Evolutionary conservation across 208 protist genomes (phyloP).

Genomic region (Leishmania guyanensis): DNA sequence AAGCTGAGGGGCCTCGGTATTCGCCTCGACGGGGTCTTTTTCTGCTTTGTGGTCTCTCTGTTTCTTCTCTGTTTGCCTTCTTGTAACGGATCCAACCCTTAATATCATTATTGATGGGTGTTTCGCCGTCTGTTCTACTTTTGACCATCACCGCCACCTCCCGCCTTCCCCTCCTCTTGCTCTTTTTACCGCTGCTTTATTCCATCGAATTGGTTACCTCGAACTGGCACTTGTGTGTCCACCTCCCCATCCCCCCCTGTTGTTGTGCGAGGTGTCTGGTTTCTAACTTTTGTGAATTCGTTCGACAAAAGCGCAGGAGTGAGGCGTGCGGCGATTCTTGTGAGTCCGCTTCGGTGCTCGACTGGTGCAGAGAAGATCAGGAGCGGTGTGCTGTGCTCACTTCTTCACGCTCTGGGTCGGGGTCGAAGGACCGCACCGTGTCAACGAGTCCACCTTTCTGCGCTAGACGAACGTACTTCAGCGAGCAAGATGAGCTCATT

Average conservation of each 20-base stretch:
- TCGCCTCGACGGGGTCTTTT: not conserved
- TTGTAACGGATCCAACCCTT: not conserved
- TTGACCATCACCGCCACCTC: too few species aligned
- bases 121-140: not conserved
- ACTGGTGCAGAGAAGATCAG: not conserved
- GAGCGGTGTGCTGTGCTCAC: too few species aligned
- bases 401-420: not conserved
- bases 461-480: not conserved
- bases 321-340: not conserved
- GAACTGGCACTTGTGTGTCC: not conserved
- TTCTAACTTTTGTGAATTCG: not conserved
- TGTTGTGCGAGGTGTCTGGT: too few species aligned
- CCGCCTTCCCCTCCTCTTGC: not conserved
- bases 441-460: too few species aligned
- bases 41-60: not conserved
- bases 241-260: not conserved
- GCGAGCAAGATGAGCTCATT: not conserved
- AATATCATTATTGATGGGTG: not conserved
- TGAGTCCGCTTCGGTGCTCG: not conserved
- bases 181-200: too few species aligned
- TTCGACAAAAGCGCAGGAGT: not conserved
- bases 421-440: not conserved
- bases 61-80: not conserved
- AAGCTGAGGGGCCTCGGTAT: not conserved
- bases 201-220: not conserved